A percentile compares a stretch with the other conserved stretches of the same genome.
phyloP scores from a whole-genome alignment of 2,329 filamentous ascomycete species.

The Neonectria magnoliae region DNA sequence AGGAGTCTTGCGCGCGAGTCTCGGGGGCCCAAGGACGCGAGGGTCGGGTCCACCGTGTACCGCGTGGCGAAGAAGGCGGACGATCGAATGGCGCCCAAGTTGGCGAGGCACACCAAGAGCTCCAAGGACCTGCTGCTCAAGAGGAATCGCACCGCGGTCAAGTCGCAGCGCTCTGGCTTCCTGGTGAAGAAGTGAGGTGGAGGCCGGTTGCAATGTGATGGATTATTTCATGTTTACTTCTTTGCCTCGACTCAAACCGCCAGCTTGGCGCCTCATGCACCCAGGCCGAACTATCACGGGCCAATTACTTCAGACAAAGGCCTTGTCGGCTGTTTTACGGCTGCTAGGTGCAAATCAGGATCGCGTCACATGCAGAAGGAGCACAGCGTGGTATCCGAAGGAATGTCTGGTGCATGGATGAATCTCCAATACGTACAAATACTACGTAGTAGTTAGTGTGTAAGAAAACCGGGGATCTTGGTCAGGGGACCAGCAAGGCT shows the following conservation, averaged over 20 bases:
- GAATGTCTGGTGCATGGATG: neutral
- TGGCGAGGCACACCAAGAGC: slow-evolving; percentile 53
- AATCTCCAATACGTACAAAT: neutral
- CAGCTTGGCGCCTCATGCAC: neutral
- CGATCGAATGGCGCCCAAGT: slow-evolving; percentile 59
- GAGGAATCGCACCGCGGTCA: slow-evolving; percentile 54
- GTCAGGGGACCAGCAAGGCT: neutral
- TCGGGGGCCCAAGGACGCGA: slow-evolving; percentile 56
- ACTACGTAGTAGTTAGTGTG: neutral
- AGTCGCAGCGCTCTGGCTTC: slow-evolving; percentile 52
- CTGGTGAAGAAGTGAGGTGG: slow-evolving; percentile 45
- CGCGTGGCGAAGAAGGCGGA: slow-evolving; percentile 59
- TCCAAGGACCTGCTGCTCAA: slow-evolving; percentile 57
- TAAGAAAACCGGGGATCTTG: neutral
- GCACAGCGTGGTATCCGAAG: neutral
- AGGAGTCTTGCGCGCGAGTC: slow-evolving; percentile 50
- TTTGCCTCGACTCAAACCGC: neutral
- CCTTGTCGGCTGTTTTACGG: neutral
- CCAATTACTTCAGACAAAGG: neutral
- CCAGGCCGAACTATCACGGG: neutral
- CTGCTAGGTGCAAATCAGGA: neutral
- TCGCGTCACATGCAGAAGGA: neutral
- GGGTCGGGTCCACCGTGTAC: slow-evolving; percentile 64
- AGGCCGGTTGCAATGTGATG: neutral
- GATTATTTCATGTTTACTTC: slow-evolving; percentile 2